Evolutionary conservation across 495 filamentous ascomycete species (phyloP), one percentile per base, ranked within the genome.

Genomic region (Tuber magnatum): DNA sequence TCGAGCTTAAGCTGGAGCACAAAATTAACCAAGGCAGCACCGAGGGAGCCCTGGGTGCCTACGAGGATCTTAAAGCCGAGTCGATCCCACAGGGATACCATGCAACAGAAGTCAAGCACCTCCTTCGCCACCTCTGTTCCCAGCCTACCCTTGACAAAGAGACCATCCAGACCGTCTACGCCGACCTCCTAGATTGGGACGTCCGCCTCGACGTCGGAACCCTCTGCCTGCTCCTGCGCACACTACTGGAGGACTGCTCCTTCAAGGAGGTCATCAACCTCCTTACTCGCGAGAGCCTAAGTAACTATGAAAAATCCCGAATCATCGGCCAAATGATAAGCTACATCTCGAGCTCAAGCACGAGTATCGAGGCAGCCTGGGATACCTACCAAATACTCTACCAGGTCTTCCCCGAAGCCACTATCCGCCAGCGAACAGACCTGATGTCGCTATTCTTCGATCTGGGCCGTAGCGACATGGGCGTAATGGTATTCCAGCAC

Each of bases 381-480:
- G 91, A 94, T 74, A 88, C 89, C 18, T 98, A 98, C 84, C 87
- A 88, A 42, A 87, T 97, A 22, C 82, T 95, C 40, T 89, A 89
- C 42, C 85, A 91, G 42, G 88, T 92, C 77, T 97, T 97, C 85
- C 88, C 91, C 16, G 94, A 97, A 82, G 89, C 88, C 0, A 84
- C 86, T 1, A 85, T 88, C 1, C 83, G 84, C 22, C 85, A 87
- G 65, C 90, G 94, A 35, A 89, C 89, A 6, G 83, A 87, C 28
- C 86, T 97, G 68, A 97, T 99, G 93, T 86, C 89, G 28, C 85
- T 87, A 46, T 96, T 98, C 85, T 98, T 97, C 82, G 85, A 86
- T 9, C 90, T 93, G 43, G 84, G 86, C 43, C 88, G 92, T 24
- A 86, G 90, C 9, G 93, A 97, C 77, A 91, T 97, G 87, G 95